phyloP scores from a whole-genome alignment of 192 early-diverging fungal species.

The Coemansia sp. region DNA sequence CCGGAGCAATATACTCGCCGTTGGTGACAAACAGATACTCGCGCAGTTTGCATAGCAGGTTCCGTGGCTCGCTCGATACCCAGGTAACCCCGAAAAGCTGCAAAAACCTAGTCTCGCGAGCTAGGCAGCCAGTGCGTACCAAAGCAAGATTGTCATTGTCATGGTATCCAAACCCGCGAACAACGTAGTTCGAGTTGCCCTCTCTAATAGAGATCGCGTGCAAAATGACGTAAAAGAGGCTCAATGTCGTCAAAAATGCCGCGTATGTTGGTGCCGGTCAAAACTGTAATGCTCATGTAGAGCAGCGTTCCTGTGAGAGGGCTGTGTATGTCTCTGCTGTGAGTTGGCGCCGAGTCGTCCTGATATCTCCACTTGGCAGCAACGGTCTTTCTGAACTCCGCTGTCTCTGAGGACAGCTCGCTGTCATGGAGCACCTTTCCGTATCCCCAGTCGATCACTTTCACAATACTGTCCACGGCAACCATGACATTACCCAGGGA shows the following conservation, averaged over 20 bases:
- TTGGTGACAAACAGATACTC: too few species aligned
- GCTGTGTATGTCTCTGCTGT: not conserved
- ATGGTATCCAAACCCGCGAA: too few species aligned
- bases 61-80: too few species aligned
- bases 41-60: too few species aligned
- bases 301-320: not conserved
- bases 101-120: too few species aligned
- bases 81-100: too few species aligned
- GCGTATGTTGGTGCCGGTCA: not conserved
- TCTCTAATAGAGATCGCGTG: too few species aligned
- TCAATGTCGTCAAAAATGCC: conserved; percentile 15
- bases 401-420: not conserved
- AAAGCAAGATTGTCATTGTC: too few species aligned
- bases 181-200: too few species aligned
- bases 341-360: not conserved
- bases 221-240: conserved; percentile 12
- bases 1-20: too few species aligned
- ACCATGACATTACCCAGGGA: conserved; percentile 18
- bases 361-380: not conserved
- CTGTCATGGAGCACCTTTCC: not conserved
- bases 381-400: too few species aligned
- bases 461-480: not conserved
- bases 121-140: too few species aligned
- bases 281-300: conserved; percentile 13
- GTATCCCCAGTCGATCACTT: conserved; percentile 16